Conservation (phyloP, 2,329 filamentous ascomycete genomes). For the Aaosphaeria pasadenensis region DNA sequence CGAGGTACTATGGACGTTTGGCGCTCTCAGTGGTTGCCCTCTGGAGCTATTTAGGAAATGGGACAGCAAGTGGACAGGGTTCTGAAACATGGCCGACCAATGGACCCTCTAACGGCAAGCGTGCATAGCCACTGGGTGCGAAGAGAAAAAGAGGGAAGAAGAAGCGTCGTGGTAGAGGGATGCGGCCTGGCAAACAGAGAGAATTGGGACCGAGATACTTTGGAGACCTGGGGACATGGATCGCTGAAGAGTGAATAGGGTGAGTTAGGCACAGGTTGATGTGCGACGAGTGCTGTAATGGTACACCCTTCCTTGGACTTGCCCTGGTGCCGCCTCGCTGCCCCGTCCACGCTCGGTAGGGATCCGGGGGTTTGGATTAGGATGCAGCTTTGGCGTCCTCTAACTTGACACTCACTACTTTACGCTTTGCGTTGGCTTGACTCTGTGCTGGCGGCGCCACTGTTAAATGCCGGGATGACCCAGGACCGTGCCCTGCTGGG, state of each 20-base stretch:
- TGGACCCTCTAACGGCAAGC: constrained; percentile 27
- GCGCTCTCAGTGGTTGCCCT: constrained; percentile 35
- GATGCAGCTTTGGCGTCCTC: constrained; percentile 25
- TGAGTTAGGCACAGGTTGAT: constrained; percentile 16
- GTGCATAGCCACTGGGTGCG: constrained; percentile 36
- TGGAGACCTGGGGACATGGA: constrained; percentile 19
- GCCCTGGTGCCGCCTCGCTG: constrained; percentile 25
- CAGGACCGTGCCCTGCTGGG: constrained; percentile 26
- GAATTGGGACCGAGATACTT: constrained; percentile 30
- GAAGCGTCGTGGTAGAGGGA: constrained; percentile 25
- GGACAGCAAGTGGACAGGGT: constrained; percentile 32
- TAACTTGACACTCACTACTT: constrained; percentile 28
- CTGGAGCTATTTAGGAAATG: constrained; percentile 34
- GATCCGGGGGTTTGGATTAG: constrained; percentile 33
- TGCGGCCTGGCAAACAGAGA: constrained; percentile 29
- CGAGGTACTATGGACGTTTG: constrained; percentile 25
- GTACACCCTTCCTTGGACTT: constrained; percentile 23
- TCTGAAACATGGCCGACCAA: constrained; percentile 40
- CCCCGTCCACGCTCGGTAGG: constrained; percentile 25
- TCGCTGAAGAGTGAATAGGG: constrained; percentile 19
- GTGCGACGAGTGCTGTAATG: constrained; percentile 30
- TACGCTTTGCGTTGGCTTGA: constrained; percentile 23
- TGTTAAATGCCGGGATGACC: constrained; percentile 23
- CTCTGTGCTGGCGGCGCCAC: constrained; percentile 34
- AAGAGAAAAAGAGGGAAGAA: constrained; percentile 16